A percentile compares a stretch with the other conserved stretches of the same genome.
phyloP scores from a whole-genome alignment of 257 asterid genomes.

The Petunia axillaris region DNA sequence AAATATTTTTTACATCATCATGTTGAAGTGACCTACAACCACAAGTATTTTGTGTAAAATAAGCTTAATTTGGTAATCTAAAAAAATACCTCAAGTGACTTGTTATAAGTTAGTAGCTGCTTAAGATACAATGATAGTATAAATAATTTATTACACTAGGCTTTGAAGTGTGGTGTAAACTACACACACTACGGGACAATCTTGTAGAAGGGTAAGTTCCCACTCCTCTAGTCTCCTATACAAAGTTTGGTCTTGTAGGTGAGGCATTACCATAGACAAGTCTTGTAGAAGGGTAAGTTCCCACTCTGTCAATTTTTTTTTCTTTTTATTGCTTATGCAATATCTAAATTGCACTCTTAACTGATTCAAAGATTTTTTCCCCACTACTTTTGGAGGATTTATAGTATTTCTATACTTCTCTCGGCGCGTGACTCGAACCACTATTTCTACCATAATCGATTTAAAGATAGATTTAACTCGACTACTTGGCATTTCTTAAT shows the following conservation, averaged over 20 bases:
- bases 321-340: too few relatives aligned
- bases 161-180: not conserved
- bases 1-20: not conserved
- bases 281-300: not conserved
- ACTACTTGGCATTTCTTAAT: too few relatives aligned
- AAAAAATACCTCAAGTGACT: too few relatives aligned
- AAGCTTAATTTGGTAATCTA: not conserved
- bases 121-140: not conserved
- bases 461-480: too few relatives aligned
- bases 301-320: not conserved
- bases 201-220: not conserved
- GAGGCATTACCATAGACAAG: not conserved
- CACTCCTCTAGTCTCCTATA: constrained; percentile 13
- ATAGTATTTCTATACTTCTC: too few relatives aligned
- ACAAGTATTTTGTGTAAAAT: not conserved
- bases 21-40: not conserved
- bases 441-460: too few relatives aligned
- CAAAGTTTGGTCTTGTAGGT: not conserved
- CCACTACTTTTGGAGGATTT: too few relatives aligned
- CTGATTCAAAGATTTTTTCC: too few relatives aligned
- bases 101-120: too few relatives aligned
- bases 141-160: not conserved
- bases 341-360: too few relatives aligned
- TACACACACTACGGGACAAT: not conserved
- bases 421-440: too few relatives aligned